Evolutionary conservation across 768 basidiomycete genomes (phyloP).

Genomic region (Suillus clintonianus): DNA sequence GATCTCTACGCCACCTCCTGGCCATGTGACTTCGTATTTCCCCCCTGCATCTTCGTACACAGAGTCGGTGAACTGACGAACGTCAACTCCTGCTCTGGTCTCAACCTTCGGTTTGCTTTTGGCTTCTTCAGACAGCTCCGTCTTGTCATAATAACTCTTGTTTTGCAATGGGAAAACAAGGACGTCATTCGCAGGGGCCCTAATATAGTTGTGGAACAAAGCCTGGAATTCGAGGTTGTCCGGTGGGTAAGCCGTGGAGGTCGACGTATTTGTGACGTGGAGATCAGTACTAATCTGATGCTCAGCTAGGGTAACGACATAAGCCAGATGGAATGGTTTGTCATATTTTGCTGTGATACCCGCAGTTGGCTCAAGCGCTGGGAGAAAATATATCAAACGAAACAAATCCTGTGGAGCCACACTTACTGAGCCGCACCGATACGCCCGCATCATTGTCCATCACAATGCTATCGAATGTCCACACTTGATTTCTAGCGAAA

Average conservation of each 20-base stretch:
- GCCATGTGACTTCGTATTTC: constrained; percentile 62
- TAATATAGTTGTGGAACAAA: constrained; percentile 89
- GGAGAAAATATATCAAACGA: constrained; percentile 6
- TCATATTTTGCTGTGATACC: constrained; percentile 60
- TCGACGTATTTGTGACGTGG: constrained; percentile 74
- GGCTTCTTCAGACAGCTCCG: constrained; percentile 54
- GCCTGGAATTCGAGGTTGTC: constrained; percentile 84
- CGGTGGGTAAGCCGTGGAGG: constrained; percentile 35
- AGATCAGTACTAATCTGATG: constrained; percentile 78
- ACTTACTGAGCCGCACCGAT: constrained; percentile 76
- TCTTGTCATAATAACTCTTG: constrained; percentile 79
- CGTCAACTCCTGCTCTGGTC: constrained; percentile 63
- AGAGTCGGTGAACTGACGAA: constrained; percentile 67
- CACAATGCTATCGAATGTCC: constrained; percentile 67
- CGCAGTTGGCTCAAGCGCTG: constrained; percentile 66
- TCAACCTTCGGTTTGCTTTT: constrained; percentile 56
- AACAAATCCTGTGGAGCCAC: background rate
- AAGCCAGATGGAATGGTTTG: constrained; percentile 69
- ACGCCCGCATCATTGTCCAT: constrained; percentile 72
- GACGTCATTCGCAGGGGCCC: constrained; percentile 59
- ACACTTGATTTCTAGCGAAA: constrained; percentile 78
- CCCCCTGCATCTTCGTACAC: constrained; percentile 70
- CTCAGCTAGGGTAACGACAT: constrained; percentile 77
- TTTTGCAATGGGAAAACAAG: constrained; percentile 65
- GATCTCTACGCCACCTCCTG: constrained; percentile 55